Conservation (phyloP, 1,284 basidiomycete genomes). For the Sporisorium scitamineum region DNA sequence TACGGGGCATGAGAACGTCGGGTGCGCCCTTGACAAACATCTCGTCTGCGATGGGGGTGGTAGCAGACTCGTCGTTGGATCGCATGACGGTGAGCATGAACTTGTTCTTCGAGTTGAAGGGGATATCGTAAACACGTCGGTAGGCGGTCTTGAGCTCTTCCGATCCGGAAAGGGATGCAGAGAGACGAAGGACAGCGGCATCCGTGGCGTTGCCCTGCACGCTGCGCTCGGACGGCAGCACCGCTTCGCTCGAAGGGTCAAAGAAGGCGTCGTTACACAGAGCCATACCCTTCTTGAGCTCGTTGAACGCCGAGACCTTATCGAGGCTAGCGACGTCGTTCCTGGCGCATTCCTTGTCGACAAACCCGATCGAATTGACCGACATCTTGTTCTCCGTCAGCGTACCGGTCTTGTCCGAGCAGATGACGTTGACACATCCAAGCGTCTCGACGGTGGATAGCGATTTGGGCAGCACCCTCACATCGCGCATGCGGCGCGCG, state of each 20-base stretch:
- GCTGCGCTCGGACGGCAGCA: constrained; percentile 57
- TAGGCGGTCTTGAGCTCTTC: constrained; percentile 67
- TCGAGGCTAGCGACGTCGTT: constrained; percentile 36
- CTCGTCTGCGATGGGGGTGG: constrained; percentile 54
- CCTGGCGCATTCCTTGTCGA: constrained; percentile 64
- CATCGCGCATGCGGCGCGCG: constrained; percentile 79
- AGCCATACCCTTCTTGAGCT: constrained; percentile 71
- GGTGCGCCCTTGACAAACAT: constrained; percentile 63
- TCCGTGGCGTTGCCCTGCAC: constrained; percentile 78
- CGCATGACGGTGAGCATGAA: constrained; percentile 74
- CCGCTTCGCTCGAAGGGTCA: constrained; percentile 66
- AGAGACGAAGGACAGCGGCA: constrained; percentile 76
- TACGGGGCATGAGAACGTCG: constrained; percentile 70
- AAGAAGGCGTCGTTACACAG: constrained; percentile 78
- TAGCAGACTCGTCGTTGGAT: constrained; percentile 68
- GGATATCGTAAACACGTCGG: constrained; percentile 69
- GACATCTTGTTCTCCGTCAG: constrained; percentile 75
- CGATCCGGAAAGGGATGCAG: constrained; percentile 72
- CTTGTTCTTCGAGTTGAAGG: constrained; percentile 78
- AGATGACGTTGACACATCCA: constrained; percentile 76
- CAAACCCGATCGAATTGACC: constrained; percentile 70
- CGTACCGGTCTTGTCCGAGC: constrained; percentile 82
- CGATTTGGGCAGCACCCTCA: constrained; percentile 77
- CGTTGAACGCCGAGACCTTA: constrained; percentile 33
- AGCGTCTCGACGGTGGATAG: constrained; percentile 78